Conservation (phyloP, 2,329 filamentous ascomycete species). For the Hyphodiscus sp. region DNA sequence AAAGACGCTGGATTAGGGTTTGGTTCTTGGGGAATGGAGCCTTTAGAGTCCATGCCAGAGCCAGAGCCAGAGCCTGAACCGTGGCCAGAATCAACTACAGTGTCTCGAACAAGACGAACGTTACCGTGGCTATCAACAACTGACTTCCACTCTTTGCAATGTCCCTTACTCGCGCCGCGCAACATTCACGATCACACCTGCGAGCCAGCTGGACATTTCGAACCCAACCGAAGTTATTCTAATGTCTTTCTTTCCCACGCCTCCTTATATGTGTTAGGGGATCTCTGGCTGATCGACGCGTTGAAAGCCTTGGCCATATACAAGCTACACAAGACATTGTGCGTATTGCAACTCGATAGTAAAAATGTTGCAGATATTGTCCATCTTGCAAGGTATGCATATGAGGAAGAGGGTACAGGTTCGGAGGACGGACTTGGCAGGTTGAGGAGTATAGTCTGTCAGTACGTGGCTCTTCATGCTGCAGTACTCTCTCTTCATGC, state of each 20-base stretch:
- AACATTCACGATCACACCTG: background rate
- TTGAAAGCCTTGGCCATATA: conserved; percentile 9
- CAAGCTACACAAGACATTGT: conserved; percentile 14
- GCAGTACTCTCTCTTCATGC: background rate
- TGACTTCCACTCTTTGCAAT: no score
- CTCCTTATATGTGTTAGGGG: conserved; percentile 5
- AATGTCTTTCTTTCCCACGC: conserved; percentile 10
- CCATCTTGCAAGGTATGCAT: conserved; percentile 9
- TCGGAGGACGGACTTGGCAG: conserved; percentile 1
- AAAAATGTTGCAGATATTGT: conserved; percentile 7
- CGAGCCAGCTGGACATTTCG: conserved; percentile 3
- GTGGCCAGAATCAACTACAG: no score
- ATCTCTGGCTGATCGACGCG: conserved; percentile 3
- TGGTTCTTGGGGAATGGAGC: no score
- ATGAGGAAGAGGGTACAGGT: background rate
- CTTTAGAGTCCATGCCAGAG: no score
- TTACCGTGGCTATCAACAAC: no score
- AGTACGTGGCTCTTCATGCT: conserved; percentile 4
- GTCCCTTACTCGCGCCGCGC: no score
- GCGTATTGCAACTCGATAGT: conserved; percentile 3
- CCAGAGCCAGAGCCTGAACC: no score
- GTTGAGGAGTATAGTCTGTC: conserved; percentile 10
- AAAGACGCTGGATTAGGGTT: no score
- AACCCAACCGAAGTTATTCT: conserved; percentile 3
- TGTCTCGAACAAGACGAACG: no score